Evolutionary conservation across 2,329 filamentous ascomycete genomes (phyloP), one percentile per base, ranked within the genome.

Genomic region (Exophiala lecanii-corni): DNA sequence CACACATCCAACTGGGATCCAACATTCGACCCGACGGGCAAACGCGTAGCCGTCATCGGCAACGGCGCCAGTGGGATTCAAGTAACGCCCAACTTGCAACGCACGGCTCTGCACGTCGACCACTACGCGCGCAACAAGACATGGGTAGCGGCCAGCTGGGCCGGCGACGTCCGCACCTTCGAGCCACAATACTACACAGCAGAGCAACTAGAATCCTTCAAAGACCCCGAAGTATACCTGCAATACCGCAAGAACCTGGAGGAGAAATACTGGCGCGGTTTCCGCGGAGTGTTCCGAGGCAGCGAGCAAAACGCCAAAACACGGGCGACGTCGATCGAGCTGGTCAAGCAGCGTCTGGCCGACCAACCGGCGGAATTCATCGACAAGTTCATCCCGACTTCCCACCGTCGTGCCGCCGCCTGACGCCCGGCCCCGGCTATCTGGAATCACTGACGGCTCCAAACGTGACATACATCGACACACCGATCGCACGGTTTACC

Each of bases 401-500:
- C 25, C 28, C 41, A 12, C 36, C 41, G 4, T 18, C 5, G 13
- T 44, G 41, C 25, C 36, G 41, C 5, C 38, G 43, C 23, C 31
- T 42, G 18, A 85, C 81, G 0, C 78, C 81, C 0, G 79, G 80
- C 0, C 79, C 80, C 0, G 81, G 79, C 0, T 84, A 84, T 53
- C 70, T 85, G 4, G 81, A 84, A 57, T 78, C 79, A 0, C 65
- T 84, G 15, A 68, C 71, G 0, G 69, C 77, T 48, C 69, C 73
- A 2, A 82, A 84, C 38, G 79, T 82, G 10, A 68, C 71, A 9
- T 80, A 76, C 50, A 76, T 82, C 51, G 68, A 68, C 21, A 72
- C 70, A 0, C 70, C 62, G 0, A 84, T 84, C 55, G 65, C 67
- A 13, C 66, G 71, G 0, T 78, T 86, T 49, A 82, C 76, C 0